Base-by-base conservation (phyloP, 805 yeast genomes). In the Metschnikowia orientalis region DNA sequence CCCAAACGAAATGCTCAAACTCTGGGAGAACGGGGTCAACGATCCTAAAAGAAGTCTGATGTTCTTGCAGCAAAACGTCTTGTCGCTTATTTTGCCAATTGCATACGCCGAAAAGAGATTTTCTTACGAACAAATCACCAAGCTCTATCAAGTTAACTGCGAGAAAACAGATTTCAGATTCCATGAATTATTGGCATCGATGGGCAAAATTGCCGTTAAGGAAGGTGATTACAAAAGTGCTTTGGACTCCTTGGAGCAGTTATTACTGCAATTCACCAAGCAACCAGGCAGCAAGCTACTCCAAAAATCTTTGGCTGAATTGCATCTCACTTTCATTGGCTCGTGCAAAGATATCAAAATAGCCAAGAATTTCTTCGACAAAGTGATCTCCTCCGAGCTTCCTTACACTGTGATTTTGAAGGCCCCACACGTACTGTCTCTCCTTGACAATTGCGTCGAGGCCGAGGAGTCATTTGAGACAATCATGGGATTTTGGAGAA, bases 311-410 rank as follows among this genome's bases (percentile, higher is more conserved):
- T 63, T 82, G 56, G 72, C 81, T 20, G 84, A 81, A 57, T 79
- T 85, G 28, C 95, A 85, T 61, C 67, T 83, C 40, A 69, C 81
- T 3, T 85, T 85, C 48, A 80, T 85, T 51, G 92, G 94, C 27
- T 77, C 75, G 44, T 81, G 87, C 56, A 75, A 74, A 51, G 88
- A 85, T 51, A 67, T 82, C 35, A 66, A 65, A 25, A 79, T 85
- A 28, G 85, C 95, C 4, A 76, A 75, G 50, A 73, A 77, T 24
- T 85, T 85, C 49, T 84, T 81, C 55, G 79, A 77, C 46, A 82
- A 80, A 54, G 90, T 86, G 3, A 65, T 83, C 31, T 67, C 71
- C 41, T 72, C 69, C 45, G 78, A 77, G 42, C 77, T 82, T 70
- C 94, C 94, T 11, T 85, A 85, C 53, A 61, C 66, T 36, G 77